These are phyloP conservation scores for Phialocephala subalpina DNA, from an alignment of 2,329 filamentous ascomycete genomes.

Conservation along the genomic window DNA sequence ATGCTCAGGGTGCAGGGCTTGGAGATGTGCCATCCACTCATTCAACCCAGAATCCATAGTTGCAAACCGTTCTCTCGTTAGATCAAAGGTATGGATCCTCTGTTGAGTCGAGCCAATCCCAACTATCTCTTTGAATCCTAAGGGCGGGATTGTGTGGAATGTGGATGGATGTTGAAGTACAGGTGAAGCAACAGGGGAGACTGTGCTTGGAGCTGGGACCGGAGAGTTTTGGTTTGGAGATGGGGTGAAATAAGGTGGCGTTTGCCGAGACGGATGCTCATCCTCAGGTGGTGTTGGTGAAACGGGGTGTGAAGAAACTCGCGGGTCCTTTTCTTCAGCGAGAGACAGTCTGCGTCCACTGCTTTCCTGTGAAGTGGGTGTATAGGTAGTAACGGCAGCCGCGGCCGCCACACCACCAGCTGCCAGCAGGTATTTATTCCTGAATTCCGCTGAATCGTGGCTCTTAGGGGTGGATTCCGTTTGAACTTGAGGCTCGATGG, in stretches of 20 bases:
- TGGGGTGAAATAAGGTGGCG: constrained; percentile 31
- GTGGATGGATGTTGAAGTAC: constrained; percentile 15
- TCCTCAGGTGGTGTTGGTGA: constrained; percentile 49
- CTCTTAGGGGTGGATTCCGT: not conserved
- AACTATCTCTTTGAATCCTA: constrained; percentile 77
- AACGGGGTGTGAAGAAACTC: constrained; percentile 45
- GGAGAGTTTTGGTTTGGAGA: constrained; percentile 22
- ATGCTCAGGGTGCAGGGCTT: constrained; percentile 57
- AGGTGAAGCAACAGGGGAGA: constrained; percentile 30
- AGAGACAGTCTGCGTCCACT: constrained; percentile 47
- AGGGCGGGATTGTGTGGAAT: constrained; percentile 26
- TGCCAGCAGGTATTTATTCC: constrained; percentile 24
- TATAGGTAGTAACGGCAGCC: constrained; percentile 19
- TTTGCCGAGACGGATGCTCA: constrained; percentile 47
- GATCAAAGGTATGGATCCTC: constrained; percentile 77
- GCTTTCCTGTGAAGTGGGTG: constrained; percentile 10
- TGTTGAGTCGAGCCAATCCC: constrained; percentile 70
- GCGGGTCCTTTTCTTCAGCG: constrained; percentile 54
- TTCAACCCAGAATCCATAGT: constrained; percentile 77
- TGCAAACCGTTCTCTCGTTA: constrained; percentile 75
- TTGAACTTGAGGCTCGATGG: constrained; percentile 10
- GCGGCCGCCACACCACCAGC: constrained; percentile 25
- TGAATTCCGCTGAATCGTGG: not conserved
- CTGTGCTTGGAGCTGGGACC: constrained; percentile 23
- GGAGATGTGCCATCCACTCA: constrained; percentile 60